Conservation (phyloP, 768 basidiomycete species). For the Suillus lakei region DNA sequence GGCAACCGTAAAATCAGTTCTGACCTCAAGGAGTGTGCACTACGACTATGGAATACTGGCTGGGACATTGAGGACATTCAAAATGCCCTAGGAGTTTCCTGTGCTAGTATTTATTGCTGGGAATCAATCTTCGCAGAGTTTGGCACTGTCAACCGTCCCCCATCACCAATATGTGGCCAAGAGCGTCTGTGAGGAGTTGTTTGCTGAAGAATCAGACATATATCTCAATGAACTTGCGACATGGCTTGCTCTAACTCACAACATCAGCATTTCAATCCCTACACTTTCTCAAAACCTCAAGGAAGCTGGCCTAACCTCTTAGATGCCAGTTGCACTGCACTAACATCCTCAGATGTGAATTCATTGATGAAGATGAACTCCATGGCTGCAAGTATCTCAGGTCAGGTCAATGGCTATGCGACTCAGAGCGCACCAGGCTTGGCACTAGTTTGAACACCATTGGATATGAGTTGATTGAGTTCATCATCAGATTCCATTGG, state of each 20-base stretch:
- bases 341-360: too few species aligned
- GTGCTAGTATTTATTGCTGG: too few species aligned
- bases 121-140: slow-evolving; percentile 19
- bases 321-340: background rate
- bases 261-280: slow-evolving; percentile 1
- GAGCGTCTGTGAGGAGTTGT: slow-evolving; percentile 22
- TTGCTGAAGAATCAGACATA: slow-evolving; percentile 18
- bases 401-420: too few species aligned
- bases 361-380: too few species aligned
- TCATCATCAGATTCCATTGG: background rate
- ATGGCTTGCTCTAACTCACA: slow-evolving; percentile 7
- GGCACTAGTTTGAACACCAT: background rate
- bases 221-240: slow-evolving; percentile 10
- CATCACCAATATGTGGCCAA: slow-evolving; percentile 24
- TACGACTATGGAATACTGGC: too few species aligned
- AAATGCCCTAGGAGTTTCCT: too few species aligned
- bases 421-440: background rate
- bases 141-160: slow-evolving; percentile 20
- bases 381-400: too few species aligned
- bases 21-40: too few species aligned
- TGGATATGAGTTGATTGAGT: too few species aligned
- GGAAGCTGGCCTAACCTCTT: slow-evolving; percentile 10
- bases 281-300: slow-evolving; percentile 11
- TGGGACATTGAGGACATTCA: too few species aligned
- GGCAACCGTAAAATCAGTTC: too few species aligned